Evolutionary conservation across 345 rosid species (phyloP).

Genomic region (Orychophragmus violaceus): DNA sequence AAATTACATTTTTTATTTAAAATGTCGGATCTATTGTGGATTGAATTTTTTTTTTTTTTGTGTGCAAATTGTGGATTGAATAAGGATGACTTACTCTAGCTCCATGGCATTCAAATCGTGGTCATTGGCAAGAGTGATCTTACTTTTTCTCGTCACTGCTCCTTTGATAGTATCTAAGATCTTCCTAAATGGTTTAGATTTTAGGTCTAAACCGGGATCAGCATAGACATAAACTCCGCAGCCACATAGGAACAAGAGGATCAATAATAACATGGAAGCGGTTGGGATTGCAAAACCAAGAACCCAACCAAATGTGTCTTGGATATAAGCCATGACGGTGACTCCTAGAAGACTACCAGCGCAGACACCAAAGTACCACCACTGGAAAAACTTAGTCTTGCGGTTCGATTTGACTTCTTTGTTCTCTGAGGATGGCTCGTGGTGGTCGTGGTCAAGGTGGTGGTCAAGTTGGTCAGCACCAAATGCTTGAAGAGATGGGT

Average conservation of each 20-base stretch:
- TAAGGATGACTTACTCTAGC: constrained; percentile 64
- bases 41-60: no score
- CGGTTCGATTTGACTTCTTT: constrained; percentile 37
- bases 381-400: constrained; percentile 69
- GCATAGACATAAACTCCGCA: constrained; percentile 42
- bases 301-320: constrained; percentile 90
- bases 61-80: not conserved
- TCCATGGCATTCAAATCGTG: constrained; percentile 43
- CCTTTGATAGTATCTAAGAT: constrained; percentile 36
- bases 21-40: no score
- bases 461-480: constrained; percentile 78
- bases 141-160: constrained; percentile 25
- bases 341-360: constrained; percentile 85
- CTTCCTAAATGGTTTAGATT: constrained; percentile 23
- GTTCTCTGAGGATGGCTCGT: constrained; percentile 39
- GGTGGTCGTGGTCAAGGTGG: constrained; percentile 35
- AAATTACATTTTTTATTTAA: no score
- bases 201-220: constrained; percentile 14
- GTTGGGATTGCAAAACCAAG: constrained; percentile 83
- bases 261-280: constrained; percentile 56
- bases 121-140: constrained; percentile 33
- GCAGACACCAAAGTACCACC: constrained; percentile 92
- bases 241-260: constrained; percentile 51
- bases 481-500: constrained; percentile 89
- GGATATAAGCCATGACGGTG: constrained; percentile 75